Percentiles rank a stretch among this genome's conserved stretches.
Conservation (phyloP, 2,329 filamentous ascomycete genomes). For the Talaromyces pinophilus region DNA sequence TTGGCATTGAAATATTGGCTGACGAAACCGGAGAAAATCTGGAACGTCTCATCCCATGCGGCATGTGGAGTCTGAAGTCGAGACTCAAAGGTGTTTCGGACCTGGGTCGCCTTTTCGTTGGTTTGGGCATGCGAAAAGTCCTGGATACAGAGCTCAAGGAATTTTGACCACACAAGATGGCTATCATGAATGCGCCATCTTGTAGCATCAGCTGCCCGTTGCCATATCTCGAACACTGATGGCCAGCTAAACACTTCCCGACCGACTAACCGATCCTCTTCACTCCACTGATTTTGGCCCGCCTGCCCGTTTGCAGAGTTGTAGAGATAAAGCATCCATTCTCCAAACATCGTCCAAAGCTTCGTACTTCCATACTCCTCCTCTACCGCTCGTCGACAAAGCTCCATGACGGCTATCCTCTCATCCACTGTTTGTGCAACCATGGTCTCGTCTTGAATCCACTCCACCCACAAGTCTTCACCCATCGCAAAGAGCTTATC, state of each 20-base stretch:
- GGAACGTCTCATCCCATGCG: conserved; percentile 61
- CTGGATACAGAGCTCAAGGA: conserved; percentile 56
- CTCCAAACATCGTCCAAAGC: conserved; percentile 63
- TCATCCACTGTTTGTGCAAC: conserved; percentile 59
- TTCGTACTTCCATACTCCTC: conserved; percentile 64
- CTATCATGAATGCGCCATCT: conserved; percentile 63
- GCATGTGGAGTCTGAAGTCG: conserved; percentile 61
- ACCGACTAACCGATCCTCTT: conserved; percentile 60
- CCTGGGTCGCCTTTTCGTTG: conserved; percentile 50
- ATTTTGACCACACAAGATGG: conserved; percentile 63
- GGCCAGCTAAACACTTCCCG: conserved; percentile 62
- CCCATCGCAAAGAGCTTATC: conserved; percentile 64
- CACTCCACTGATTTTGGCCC: conserved; percentile 46
- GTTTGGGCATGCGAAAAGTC: conserved; percentile 53
- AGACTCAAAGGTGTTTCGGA: conserved; percentile 55
- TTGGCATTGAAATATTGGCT: conserved; percentile 55
- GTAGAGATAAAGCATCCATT: conserved; percentile 61
- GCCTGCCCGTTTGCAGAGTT: conserved; percentile 51
- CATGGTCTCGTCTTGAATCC: conserved; percentile 63
- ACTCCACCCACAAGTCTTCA: conserved; percentile 64
- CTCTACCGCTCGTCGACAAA: conserved; percentile 60
- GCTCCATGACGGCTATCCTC: conserved; percentile 59
- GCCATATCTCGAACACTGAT: conserved; percentile 57
- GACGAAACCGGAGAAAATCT: conserved; percentile 61
- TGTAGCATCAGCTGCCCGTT: conserved; percentile 58